These are phyloP conservation scores for Letharia lupina DNA, from an alignment of 495 filamentous ascomycete genomes.

Conservation along the genomic window DNA sequence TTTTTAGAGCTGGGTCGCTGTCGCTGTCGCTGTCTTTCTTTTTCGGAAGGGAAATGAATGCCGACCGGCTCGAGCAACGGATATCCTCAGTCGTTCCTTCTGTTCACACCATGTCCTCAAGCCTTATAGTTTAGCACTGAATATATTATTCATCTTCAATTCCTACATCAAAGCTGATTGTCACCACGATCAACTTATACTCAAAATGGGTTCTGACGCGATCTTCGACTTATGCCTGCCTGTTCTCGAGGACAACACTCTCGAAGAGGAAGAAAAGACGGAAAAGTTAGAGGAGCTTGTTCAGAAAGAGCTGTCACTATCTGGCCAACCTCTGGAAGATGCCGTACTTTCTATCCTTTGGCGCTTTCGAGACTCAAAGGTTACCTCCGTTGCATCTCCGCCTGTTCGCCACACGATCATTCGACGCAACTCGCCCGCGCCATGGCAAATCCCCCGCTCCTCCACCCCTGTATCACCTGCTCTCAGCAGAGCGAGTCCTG, in stretches of 20 bases:
- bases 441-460: slow-evolving; percentile 75
- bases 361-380: slow-evolving; percentile 72
- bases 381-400: slow-evolving; percentile 68
- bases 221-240: slow-evolving; percentile 85
- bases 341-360: slow-evolving; percentile 85
- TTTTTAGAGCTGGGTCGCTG: slow-evolving; percentile 2
- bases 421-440: slow-evolving; percentile 81
- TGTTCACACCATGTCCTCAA: slow-evolving; percentile 7
- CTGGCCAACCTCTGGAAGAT: slow-evolving; percentile 76
- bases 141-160: background rate
- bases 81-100: slow-evolving; percentile 13
- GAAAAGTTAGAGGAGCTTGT: slow-evolving; percentile 86
- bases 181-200: background rate
- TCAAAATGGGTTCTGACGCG: slow-evolving; percentile 77
- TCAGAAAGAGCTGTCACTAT: slow-evolving; percentile 65
- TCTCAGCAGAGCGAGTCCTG: slow-evolving; percentile 69
- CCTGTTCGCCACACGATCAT: slow-evolving; percentile 82
- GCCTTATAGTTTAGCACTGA: background rate
- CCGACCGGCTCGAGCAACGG: slow-evolving; percentile 10
- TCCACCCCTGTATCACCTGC: slow-evolving; percentile 67
- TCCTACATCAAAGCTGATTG: background rate
- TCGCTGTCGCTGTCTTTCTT: background rate
- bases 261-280: slow-evolving; percentile 92
- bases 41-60: slow-evolving; percentile 2
- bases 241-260: slow-evolving; percentile 67